Conservation (phyloP, 257 asterid species). For the Nicotiana noctiflora region DNA sequence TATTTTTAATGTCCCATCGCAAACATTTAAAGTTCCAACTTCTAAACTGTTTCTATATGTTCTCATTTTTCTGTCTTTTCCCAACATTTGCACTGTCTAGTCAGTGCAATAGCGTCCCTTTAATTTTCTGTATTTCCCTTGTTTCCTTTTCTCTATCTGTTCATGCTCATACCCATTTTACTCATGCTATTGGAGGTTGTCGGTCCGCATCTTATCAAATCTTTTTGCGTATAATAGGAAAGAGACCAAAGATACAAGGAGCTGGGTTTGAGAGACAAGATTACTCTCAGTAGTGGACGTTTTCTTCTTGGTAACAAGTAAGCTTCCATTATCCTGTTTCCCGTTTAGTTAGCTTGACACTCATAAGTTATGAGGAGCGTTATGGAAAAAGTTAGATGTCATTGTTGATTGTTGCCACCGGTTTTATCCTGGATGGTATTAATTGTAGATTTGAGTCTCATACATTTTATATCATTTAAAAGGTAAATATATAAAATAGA, state of each 20-base stretch:
- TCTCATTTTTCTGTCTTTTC: not conserved
- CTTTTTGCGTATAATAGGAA: slow-evolving; percentile 41
- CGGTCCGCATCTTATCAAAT: slow-evolving; percentile 7
- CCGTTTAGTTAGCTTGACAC: not conserved
- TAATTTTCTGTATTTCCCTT: slow-evolving; percentile 5
- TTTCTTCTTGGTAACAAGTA: slow-evolving; percentile 94
- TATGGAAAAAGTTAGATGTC: not conserved
- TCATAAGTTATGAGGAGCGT: not conserved
- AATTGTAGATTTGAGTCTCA: not conserved
- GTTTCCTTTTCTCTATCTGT: slow-evolving; percentile 6
- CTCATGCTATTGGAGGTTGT: slow-evolving; percentile 1
- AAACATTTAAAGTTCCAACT: not conserved
- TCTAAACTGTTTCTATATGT: not conserved
- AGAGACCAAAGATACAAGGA: slow-evolving; percentile 96
- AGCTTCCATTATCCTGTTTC: slow-evolving; percentile 20
- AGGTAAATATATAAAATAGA: not conserved
- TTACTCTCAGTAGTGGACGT: slow-evolving; percentile 91
- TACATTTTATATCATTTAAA: not conserved
- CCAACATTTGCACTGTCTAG: not conserved
- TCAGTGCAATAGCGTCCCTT: not conserved
- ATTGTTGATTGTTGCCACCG: not conserved
- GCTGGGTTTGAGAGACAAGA: slow-evolving; percentile 89
- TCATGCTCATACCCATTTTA: not conserved
- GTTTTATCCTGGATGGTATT: not conserved
- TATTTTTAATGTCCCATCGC: not conserved